Percentiles rank a stretch among this genome's conserved stretches.
Conservation (phyloP, 805 yeast species). For the Hanseniaspora clermontiae region DNA sequence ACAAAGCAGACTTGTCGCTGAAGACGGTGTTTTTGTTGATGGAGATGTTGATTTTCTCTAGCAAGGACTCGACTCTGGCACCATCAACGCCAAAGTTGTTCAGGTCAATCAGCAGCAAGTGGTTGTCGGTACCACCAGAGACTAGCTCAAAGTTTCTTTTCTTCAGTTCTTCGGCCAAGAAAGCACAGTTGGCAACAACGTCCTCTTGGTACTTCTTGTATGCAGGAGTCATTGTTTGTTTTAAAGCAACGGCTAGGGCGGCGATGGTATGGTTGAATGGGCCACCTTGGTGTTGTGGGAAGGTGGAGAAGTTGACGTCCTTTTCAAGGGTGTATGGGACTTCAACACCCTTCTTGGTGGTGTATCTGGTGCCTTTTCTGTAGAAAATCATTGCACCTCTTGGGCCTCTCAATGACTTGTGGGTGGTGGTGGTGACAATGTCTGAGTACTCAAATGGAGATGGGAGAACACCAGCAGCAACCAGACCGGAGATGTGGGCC, state of each 20-base stretch:
- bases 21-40: constrained; percentile 94
- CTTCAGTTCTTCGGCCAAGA: constrained; percentile 56
- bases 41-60: constrained; percentile 85
- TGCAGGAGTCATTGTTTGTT: constrained; percentile 82
- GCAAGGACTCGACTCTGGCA: constrained; percentile 83
- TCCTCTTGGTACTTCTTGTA: constrained; percentile 73
- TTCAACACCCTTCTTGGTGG: constrained; percentile 75
- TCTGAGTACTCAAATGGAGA: constrained; percentile 91
- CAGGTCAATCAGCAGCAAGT: constrained; percentile 73
- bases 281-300: constrained; percentile 99
- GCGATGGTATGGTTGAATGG: constrained; percentile 97
- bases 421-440: constrained; percentile 95
- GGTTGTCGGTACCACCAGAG: constrained; percentile 90
- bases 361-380: constrained; percentile 83
- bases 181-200: constrained; percentile 70
- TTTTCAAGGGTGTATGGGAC: constrained; percentile 75
- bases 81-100: constrained; percentile 74
- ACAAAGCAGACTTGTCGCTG: constrained; percentile 88
- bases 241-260: constrained; percentile 88
- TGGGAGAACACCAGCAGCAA: constrained; percentile 86
- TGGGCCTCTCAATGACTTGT: constrained; percentile 96
- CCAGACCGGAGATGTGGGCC: constrained; percentile 96
- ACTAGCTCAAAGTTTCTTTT: constrained; percentile 62
- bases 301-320: constrained; percentile 88
- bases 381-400: constrained; percentile 97